These are phyloP conservation scores for Epicoccum nigrum DNA, from an alignment of 2,329 filamentous ascomycete genomes.

Conservation along the genomic window DNA sequence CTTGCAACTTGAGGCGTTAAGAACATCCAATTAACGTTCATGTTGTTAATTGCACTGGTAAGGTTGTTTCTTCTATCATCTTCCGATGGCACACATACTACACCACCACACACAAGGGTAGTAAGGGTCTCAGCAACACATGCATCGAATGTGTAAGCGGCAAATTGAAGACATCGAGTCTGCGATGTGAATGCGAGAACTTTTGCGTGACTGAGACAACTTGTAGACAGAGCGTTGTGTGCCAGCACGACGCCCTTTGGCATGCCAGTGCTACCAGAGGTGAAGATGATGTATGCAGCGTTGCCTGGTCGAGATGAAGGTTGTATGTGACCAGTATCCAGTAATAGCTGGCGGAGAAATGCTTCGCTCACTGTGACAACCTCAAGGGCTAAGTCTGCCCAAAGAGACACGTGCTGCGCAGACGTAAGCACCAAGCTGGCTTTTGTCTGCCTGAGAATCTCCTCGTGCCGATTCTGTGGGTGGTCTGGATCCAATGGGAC, in stretches of 20 bases:
- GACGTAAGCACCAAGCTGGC: background rate
- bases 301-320: background rate
- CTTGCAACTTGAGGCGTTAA: slow-evolving; percentile 40
- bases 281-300: slow-evolving; percentile 66
- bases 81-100: slow-evolving; percentile 53
- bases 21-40: slow-evolving; percentile 43
- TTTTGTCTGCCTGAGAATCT: background rate
- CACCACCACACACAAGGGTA: slow-evolving; percentile 54
- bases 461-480: background rate
- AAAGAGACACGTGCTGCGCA: background rate
- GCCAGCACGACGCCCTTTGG: slow-evolving; percentile 68
- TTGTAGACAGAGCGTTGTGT: too few species aligned
- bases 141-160: slow-evolving; percentile 59
- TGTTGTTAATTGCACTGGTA: background rate
- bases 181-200: too few species aligned
- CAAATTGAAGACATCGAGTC: slow-evolving; percentile 37
- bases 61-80: slow-evolving; percentile 53
- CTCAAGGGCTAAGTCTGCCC: too few species aligned
- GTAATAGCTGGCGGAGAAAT: too few species aligned
- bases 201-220: background rate
- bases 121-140: slow-evolving; percentile 58
- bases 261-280: slow-evolving; percentile 62
- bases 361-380: too few species aligned
- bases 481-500: slow-evolving; percentile 41
- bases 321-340: too few species aligned